Conservation (phyloP, 163 green algal genomes). For the Scenedesmus sp. region DNA sequence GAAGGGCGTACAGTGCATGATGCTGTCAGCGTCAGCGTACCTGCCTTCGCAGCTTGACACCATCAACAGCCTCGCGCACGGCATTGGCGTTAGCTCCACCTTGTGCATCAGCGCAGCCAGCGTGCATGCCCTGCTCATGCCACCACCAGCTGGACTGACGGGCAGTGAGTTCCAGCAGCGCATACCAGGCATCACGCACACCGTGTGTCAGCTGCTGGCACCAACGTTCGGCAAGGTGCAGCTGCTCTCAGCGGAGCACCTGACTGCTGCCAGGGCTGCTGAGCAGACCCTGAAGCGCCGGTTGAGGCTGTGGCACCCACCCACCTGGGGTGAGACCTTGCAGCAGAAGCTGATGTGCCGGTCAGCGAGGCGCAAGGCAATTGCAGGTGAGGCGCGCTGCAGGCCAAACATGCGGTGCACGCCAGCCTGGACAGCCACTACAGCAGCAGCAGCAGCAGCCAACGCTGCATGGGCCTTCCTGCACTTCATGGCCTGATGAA, state of each 20-base stretch:
- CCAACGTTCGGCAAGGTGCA: background rate
- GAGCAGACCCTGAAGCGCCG: background rate
- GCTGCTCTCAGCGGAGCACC: background rate
- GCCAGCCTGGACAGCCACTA: background rate
- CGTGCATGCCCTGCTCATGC: background rate
- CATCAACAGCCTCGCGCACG: background rate
- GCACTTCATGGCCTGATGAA: background rate
- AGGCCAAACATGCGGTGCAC: background rate
- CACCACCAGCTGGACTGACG: background rate
- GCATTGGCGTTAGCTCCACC: background rate
- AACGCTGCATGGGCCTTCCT: background rate
- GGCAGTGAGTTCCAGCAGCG: background rate
- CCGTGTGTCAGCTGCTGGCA: background rate
- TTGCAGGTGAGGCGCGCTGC: background rate
- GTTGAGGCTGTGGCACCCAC: background rate
- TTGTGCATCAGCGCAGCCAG: background rate
- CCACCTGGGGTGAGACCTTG: background rate
- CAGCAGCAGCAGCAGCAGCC: background rate
- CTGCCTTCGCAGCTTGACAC: conserved; percentile 26
- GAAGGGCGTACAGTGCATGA: background rate
- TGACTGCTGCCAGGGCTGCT: background rate
- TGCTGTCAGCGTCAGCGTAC: background rate
- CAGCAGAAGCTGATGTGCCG: background rate
- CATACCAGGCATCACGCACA: background rate
- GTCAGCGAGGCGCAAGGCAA: background rate